These are phyloP conservation scores for Globisporangium takayamanum DNA, from an alignment of 352 stramenopile genomes.

Conservation along the genomic window DNA sequence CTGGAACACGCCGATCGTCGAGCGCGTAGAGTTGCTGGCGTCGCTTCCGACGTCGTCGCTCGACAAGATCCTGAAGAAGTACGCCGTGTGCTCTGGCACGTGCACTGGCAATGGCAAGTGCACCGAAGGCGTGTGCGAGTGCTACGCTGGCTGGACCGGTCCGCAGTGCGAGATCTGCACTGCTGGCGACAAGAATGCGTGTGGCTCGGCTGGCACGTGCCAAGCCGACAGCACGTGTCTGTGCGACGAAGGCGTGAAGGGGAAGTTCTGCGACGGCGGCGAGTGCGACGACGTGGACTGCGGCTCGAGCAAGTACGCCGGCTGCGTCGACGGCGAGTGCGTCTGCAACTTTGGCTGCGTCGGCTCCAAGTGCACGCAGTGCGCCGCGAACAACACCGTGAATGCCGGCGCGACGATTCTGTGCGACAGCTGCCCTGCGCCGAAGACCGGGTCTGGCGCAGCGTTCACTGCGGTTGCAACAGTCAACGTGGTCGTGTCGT, in stretches of 20 bases:
- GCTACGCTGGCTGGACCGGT: constrained; percentile 54
- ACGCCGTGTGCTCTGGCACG: constrained; percentile 26
- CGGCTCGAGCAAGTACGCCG: constrained; percentile 36
- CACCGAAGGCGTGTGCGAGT: constrained; percentile 39
- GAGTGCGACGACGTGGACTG: constrained; percentile 49
- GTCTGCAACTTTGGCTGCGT: constrained; percentile 53
- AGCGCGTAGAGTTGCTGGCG: constrained; percentile 45
- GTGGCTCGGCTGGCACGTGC: constrained; percentile 45
- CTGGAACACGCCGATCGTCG: constrained; percentile 54
- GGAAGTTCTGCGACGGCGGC: constrained; percentile 46
- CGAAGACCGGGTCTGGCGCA: background rate
- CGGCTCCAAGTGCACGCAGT: constrained; percentile 34
- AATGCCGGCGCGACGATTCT: constrained; percentile 30
- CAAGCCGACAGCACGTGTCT: constrained; percentile 51
- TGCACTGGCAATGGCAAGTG: constrained; percentile 48
- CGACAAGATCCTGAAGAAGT: constrained; percentile 30
- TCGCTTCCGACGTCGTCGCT: constrained; percentile 34
- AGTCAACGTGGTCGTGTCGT: background rate
- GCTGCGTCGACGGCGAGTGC: constrained; percentile 45
- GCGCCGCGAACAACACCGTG: constrained; percentile 29
- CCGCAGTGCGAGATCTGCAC: constrained; percentile 62
- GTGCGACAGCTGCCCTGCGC: constrained; percentile 20
- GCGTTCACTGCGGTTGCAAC: background rate
- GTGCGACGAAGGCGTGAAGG: constrained; percentile 38
- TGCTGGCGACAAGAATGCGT: constrained; percentile 38